Conservation (phyloP, 2,329 filamentous ascomycete species). For the Davidsoniella neocaledoniae region DNA sequence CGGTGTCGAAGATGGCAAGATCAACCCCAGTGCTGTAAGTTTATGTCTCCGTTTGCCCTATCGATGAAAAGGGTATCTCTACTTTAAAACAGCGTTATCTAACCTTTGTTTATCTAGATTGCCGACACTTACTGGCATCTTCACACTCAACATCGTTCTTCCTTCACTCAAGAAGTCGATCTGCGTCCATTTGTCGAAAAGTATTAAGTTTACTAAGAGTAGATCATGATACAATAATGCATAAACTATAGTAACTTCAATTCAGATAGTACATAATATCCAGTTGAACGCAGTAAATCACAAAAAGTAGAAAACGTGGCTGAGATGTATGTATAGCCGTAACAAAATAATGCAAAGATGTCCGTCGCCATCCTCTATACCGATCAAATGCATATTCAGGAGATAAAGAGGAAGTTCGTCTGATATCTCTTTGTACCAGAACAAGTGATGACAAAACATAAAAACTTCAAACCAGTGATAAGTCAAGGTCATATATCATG, state of each 20-base stretch:
- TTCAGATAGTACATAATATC: background rate
- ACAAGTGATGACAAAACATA: too few species aligned
- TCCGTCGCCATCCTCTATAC: background rate
- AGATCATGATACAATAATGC: background rate
- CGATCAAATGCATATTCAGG: background rate
- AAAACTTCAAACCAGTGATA: too few species aligned
- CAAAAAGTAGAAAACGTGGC: too few species aligned
- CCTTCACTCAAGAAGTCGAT: constrained; percentile 71
- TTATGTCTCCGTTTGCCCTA: background rate
- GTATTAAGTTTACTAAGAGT: constrained; percentile 34
- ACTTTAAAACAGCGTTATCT: background rate
- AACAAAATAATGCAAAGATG: background rate
- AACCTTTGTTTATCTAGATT: constrained; percentile 37
- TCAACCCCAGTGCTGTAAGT: constrained; percentile 57
- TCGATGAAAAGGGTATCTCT: background rate
- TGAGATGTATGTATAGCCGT: background rate
- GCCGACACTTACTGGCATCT: constrained; percentile 74
- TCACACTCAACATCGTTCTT: constrained; percentile 62
- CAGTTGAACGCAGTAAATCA: too few species aligned
- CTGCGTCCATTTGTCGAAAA: constrained; percentile 69
- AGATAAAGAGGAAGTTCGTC: too few species aligned
- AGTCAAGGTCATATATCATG: too few species aligned
- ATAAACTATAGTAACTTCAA: background rate
- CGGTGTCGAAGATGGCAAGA: constrained; percentile 40
- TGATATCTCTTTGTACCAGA: too few species aligned